A percentile compares a stretch with the other conserved stretches of the same genome.
These are phyloP conservation scores for Coffea humblotiana DNA, from an alignment of 305 asterid species.

Conservation along the genomic window DNA sequence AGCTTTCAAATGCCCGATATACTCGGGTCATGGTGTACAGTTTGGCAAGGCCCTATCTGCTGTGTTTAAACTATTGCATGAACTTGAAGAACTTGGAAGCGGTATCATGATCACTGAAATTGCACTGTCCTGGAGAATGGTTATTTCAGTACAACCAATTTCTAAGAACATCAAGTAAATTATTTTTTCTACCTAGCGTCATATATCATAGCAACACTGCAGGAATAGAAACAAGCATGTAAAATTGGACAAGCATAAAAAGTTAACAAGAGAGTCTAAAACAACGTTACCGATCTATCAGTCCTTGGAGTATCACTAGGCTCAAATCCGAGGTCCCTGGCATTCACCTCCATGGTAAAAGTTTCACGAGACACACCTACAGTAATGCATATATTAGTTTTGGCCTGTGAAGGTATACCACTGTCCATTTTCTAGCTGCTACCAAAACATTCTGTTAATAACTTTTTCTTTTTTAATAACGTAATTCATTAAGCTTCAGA, in stretches of 20 bases:
- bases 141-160: neutral
- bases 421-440: neutral
- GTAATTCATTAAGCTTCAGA: neutral
- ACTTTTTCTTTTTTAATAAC: neutral
- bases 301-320: conserved; percentile 96
- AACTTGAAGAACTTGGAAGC: no score
- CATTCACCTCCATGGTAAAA: conserved; percentile 69
- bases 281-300: conserved; percentile 76
- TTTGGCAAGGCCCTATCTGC: neutral
- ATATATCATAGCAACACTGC: neutral
- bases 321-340: conserved; percentile 73
- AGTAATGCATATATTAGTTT: neutral
- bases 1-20: neutral
- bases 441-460: neutral
- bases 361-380: conserved; percentile 90
- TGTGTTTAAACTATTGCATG: neutral
- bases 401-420: neutral
- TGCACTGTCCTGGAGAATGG: no score
- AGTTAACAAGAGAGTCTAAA: conserved; percentile 8
- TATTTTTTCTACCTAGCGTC: neutral
- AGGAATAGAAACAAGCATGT: neutral
- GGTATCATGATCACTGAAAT: no score
- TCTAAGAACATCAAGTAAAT: neutral
- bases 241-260: conserved; percentile 2
- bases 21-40: neutral